Conservation (phyloP, 2,329 filamentous ascomycete genomes). For the Aspergillus fructus region DNA sequence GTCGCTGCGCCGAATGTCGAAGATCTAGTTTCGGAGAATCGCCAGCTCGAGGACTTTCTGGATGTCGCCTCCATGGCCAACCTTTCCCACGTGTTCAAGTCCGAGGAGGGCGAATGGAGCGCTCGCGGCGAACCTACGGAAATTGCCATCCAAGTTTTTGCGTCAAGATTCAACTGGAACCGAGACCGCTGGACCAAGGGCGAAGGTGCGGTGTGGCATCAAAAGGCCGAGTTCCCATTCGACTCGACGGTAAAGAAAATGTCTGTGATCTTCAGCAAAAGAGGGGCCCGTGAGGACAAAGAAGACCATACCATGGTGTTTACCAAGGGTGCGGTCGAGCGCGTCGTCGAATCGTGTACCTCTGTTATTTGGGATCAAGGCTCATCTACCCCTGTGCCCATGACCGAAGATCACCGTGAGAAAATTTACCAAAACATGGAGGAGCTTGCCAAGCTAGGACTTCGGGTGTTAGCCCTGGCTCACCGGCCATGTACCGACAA, state of each 20-base stretch:
- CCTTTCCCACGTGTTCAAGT: slow-evolving; percentile 61
- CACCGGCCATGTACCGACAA: slow-evolving; percentile 32
- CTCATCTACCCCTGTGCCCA: slow-evolving; percentile 30
- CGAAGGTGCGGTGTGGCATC: slow-evolving; percentile 53
- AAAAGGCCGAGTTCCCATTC: slow-evolving; percentile 69
- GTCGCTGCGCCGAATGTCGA: slow-evolving; percentile 23
- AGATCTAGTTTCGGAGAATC: slow-evolving; percentile 46
- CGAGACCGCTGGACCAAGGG: slow-evolving; percentile 54
- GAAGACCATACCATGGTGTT: slow-evolving; percentile 33
- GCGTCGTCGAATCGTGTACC: slow-evolving; percentile 64
- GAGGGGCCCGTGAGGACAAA: neutral
- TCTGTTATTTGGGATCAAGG: slow-evolving; percentile 44
- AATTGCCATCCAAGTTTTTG: slow-evolving; percentile 73
- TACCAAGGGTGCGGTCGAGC: slow-evolving; percentile 61
- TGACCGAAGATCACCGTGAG: slow-evolving; percentile 55
- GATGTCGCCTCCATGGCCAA: slow-evolving; percentile 66
- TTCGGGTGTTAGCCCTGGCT: slow-evolving; percentile 68
- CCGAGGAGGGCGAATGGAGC: slow-evolving; percentile 56
- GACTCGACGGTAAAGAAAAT: slow-evolving; percentile 75
- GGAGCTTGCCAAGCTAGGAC: slow-evolving; percentile 62
- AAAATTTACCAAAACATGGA: slow-evolving; percentile 69
- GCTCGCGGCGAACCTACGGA: slow-evolving; percentile 69
- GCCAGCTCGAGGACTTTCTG: slow-evolving; percentile 55
- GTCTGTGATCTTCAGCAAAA: slow-evolving; percentile 63
- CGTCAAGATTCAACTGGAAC: slow-evolving; percentile 66